phyloP scores from a whole-genome alignment of 257 asterid species.

The Solanum boliviense region DNA sequence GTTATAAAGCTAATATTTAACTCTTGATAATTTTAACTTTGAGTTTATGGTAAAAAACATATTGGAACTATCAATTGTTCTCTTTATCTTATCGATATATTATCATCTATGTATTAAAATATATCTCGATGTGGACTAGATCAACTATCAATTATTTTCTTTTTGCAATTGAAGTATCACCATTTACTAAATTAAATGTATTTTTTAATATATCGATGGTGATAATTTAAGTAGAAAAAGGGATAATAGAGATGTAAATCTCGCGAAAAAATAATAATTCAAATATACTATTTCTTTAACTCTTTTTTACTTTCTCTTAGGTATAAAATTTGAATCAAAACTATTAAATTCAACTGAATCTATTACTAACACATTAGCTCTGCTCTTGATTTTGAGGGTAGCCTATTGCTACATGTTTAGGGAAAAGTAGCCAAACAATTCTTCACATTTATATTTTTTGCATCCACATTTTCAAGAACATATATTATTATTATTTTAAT shows the following conservation, averaged over 20 bases:
- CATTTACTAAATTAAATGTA: not conserved
- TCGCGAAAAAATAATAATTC: not conserved
- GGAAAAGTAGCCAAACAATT: not conserved
- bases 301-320: not conserved
- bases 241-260: not conserved
- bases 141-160: not conserved
- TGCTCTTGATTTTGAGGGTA: not conserved
- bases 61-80: too few species aligned
- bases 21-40: not conserved
- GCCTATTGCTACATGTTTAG: not conserved
- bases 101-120: too few species aligned
- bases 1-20: not conserved
- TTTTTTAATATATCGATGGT: not conserved
- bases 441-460: not conserved
- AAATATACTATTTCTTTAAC: not conserved
- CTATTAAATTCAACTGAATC: too few species aligned
- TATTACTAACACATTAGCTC: too few species aligned
- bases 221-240: not conserved
- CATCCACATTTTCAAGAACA: not conserved
- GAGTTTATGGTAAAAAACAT: not conserved
- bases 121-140: not conserved
- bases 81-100: too few species aligned
- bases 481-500: too few species aligned
- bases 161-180: not conserved
- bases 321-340: too few species aligned